Percentiles rank a stretch among this genome's conserved stretches.
Evolutionary conservation across 257 asterid genomes (phyloP).

Genomic region (Solanum tacnaense): DNA sequence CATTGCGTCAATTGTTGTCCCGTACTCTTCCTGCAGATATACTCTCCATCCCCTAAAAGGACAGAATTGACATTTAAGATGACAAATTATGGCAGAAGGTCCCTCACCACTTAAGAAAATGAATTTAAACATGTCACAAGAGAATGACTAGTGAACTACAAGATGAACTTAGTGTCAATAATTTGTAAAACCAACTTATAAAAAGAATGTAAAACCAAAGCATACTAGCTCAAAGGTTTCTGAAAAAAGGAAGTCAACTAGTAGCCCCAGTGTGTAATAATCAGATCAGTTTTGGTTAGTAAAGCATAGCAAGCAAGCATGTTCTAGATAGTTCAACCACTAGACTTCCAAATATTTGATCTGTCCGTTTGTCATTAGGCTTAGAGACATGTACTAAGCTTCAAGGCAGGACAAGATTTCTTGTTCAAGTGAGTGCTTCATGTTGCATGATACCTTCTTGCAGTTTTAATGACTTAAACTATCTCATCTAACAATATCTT

Average conservation of each 20-base stretch:
- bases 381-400: background rate
- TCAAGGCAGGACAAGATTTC: background rate
- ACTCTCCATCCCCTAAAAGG: constrained; percentile 89
- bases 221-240: background rate
- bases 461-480: background rate
- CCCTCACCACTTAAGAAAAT: background rate
- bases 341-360: background rate
- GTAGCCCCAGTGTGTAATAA: background rate
- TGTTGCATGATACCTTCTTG: background rate
- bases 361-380: background rate
- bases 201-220: background rate
- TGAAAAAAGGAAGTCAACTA: background rate
- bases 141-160: background rate
- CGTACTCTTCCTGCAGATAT: constrained; percentile 87
- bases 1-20: constrained; percentile 67
- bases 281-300: background rate
- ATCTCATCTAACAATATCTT: background rate
- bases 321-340: background rate
- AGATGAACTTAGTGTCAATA: background rate
- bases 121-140: background rate
- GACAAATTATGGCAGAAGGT: background rate
- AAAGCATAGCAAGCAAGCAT: background rate
- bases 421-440: background rate
- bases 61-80: background rate
- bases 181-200: background rate